A percentile compares a stretch with the other conserved stretches of the same genome.
These are phyloP conservation scores for Triticum urartu DNA, from an alignment of 176 grass and related monocot genomes.

Conservation along the genomic window DNA sequence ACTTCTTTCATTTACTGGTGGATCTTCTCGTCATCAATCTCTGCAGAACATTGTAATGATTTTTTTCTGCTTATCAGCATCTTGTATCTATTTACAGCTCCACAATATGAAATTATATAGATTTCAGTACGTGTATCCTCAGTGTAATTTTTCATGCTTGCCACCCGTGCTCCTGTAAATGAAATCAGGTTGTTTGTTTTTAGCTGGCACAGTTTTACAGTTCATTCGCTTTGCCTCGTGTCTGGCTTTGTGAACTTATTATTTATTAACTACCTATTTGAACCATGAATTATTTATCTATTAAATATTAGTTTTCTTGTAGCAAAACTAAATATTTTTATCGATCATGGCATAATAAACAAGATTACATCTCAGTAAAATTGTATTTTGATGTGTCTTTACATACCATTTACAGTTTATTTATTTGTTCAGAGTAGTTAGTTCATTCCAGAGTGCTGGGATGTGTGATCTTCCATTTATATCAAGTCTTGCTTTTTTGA, in stretches of 20 bases:
- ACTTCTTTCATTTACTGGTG: constrained; percentile 75
- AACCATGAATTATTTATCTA: neutral
- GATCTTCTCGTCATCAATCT: constrained; percentile 67
- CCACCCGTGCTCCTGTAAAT: neutral
- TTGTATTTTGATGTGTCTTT: neutral
- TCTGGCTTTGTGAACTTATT: constrained; percentile 11
- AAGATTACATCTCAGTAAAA: neutral
- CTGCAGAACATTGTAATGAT: constrained; percentile 90
- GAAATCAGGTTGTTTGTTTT: neutral
- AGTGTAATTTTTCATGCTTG: neutral
- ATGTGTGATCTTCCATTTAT: neutral
- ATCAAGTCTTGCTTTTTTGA: constrained; percentile 3
- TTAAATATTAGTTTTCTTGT: constrained; percentile 1
- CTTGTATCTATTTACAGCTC: neutral
- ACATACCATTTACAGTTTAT: neutral
- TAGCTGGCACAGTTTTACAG: neutral
- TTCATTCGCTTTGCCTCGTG: neutral
- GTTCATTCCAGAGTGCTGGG: constrained; percentile 13
- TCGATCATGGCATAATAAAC: neutral
- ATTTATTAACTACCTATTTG: constrained; percentile 21
- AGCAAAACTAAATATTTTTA: constrained; percentile 22
- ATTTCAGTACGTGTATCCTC: neutral
- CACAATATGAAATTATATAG: neutral
- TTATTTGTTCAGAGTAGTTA: neutral
- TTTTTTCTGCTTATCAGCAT: neutral